Conservation (phyloP, 2,329 filamentous ascomycete species). For the Endoconidiophora laricicola region DNA sequence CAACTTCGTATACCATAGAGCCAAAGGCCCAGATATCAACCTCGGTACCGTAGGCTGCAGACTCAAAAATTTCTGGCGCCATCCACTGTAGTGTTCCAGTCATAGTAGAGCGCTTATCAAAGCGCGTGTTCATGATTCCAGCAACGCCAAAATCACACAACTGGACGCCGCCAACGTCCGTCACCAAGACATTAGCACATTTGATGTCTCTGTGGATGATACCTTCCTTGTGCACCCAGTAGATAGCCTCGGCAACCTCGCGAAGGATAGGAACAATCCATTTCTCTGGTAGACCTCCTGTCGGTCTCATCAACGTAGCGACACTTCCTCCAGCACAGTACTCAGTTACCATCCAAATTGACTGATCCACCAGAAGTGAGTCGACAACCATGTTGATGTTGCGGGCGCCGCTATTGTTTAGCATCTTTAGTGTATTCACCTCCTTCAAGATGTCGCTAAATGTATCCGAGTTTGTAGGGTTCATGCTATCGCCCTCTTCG, state of each 20-base stretch:
- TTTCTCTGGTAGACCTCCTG: conserved; percentile 31
- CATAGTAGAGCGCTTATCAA: conserved; percentile 47
- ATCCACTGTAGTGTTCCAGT: conserved; percentile 55
- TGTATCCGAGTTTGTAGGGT: conserved; percentile 35
- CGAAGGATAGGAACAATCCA: conserved; percentile 35
- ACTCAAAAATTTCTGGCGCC: conserved; percentile 44
- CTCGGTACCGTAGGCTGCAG: conserved; percentile 35
- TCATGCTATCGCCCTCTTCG: conserved; percentile 48
- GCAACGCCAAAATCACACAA: conserved; percentile 54
- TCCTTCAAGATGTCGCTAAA: conserved; percentile 36
- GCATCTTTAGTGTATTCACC: conserved; percentile 37
- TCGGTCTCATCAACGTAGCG: conserved; percentile 36
- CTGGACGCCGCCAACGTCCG: conserved; percentile 45
- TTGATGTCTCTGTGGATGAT: conserved; percentile 38
- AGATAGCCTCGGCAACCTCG: conserved; percentile 31
- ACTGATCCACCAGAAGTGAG: conserved; percentile 43
- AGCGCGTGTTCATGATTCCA: conserved; percentile 42
- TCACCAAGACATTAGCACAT: conserved; percentile 47
- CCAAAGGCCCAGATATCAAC: conserved; percentile 55
- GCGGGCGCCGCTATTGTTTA: conserved; percentile 42
- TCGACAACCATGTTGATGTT: conserved; percentile 52
- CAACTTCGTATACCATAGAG: conserved; percentile 50
- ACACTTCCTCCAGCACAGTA: conserved; percentile 53
- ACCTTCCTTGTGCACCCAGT: conserved; percentile 33
- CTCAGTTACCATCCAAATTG: conserved; percentile 54